Base-by-base conservation (phyloP, 352 stramenopile genomes). In the Proteromonas lacertae region DNA sequence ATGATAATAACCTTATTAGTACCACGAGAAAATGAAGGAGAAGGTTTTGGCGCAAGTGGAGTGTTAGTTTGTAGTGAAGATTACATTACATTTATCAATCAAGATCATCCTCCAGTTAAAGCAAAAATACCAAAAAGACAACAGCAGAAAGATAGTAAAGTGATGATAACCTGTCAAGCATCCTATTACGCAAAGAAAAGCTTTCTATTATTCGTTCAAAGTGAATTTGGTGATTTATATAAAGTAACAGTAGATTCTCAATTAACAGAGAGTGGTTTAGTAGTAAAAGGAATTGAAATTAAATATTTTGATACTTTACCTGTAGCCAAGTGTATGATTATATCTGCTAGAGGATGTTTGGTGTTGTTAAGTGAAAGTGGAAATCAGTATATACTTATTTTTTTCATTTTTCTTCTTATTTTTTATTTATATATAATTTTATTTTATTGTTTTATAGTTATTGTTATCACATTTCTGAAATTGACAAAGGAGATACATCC, bases 301-400 rank as follows among this genome's bases (percentile, higher is more conserved):
- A 43, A 59, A 40, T 51, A 96, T 62, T 86, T 97, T 23, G 87
- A 99, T 55, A 94, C 82, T 0, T 53, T 96, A 7, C 82, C 81
- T 16, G 23, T 44, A 19, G 36, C 53, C 6, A 80, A 66, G 32
- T 59, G 69, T 36, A 55, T 98, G 35, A 91, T 82, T 53, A 87
- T 99, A 43, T 94, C 81, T 30, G 92, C 91, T 50, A 80, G 75
- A 8, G 86, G 83, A 7, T 59, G 93, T 34, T 60, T 99, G 0
- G 94, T 96, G 49, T 67, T 71, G 25, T 69, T 81, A 32, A 76
- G 72, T 13, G 83, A 97, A 57, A 90, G 90, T 48, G 78, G 77
- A 6, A 92, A 96, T 56, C 84, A 96, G 58, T 78, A 69, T 48
- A 62, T 96, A 42, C 94, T 91, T 51, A 77, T 93, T 53, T 92